These are phyloP conservation scores for Pseudogymnoascus sp. DNA, from an alignment of 2,329 filamentous ascomycete genomes.

Conservation along the genomic window DNA sequence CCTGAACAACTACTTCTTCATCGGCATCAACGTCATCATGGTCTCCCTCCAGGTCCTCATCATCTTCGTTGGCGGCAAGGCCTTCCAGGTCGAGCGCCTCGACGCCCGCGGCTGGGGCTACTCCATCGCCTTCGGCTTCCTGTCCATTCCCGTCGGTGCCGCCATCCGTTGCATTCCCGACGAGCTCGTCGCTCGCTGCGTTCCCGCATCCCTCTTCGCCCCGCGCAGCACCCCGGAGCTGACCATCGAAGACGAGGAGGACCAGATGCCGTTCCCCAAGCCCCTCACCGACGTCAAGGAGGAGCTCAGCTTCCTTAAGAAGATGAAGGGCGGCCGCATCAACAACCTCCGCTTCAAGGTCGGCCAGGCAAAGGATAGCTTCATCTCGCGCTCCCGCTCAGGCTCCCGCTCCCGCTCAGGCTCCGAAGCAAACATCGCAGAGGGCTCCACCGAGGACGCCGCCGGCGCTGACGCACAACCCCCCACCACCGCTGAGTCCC, in stretches of 20 bases:
- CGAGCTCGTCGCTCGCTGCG: slow-evolving; percentile 25
- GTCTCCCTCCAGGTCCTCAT: slow-evolving; percentile 84
- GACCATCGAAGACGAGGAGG: slow-evolving; percentile 57
- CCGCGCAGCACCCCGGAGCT: slow-evolving; percentile 30
- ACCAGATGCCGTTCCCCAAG: slow-evolving; percentile 59
- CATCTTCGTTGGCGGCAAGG: slow-evolving; percentile 72
- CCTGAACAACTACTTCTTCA: slow-evolving; percentile 78
- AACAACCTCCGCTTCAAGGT: slow-evolving; percentile 75
- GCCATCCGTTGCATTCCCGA: slow-evolving; percentile 79
- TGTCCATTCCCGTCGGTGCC: slow-evolving; percentile 80
- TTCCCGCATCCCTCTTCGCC: slow-evolving; percentile 24
- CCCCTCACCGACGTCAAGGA: slow-evolving; percentile 68
- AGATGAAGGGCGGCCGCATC: slow-evolving; percentile 70
- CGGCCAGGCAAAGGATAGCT: slow-evolving; percentile 62
- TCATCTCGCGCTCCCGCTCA: slow-evolving; percentile 53
- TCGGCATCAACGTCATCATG: slow-evolving; percentile 78
- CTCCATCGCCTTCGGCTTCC: slow-evolving; percentile 70
- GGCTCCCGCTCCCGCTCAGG: slow-evolving; percentile 56
- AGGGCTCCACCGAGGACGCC: slow-evolving; percentile 43
- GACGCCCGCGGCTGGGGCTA: slow-evolving; percentile 77
- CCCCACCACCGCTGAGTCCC: slow-evolving; percentile 48
- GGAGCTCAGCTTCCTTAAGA: slow-evolving; percentile 72
- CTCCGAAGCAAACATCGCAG: slow-evolving; percentile 58
- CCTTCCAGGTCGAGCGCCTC: slow-evolving; percentile 58
- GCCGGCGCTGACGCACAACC: slow-evolving; percentile 36